Base-by-base conservation (phyloP, 352 stramenopile species). In the Phytophthora tubulina region DNA sequence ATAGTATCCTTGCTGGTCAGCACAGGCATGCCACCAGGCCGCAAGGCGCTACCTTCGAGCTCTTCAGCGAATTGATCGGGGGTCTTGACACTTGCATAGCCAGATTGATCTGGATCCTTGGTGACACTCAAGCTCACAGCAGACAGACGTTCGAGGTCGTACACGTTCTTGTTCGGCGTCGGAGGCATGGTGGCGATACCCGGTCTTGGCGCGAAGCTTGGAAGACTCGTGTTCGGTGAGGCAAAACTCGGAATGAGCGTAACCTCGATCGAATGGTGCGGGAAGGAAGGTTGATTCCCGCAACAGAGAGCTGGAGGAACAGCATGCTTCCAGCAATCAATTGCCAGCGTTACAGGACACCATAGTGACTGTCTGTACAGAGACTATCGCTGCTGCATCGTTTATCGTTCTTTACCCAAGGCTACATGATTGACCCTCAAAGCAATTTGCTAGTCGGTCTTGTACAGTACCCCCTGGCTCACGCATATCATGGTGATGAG, bases 181-280 rank as follows among this genome's bases (percentile, higher is more conserved):
- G 39, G 39, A 15, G 39, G 39, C 39, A 45, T 45, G 39, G 39
- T 32, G 42, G 6, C 11, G 42, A 49, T 31, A 30, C 42, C 42
- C 0, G 21, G 42, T 49, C 42, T 49, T 30, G 42, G 8, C 10
- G 42, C 17, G 42, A 21, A 30, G n/a, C 42, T 49, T 49, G 42
- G 21, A 27, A 27, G 21, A 27, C 21, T 27, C 21, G 21, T 5
- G 42, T 3, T 49, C 42, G n/a, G 21, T 49, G 17, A 17, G 6
- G 21, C 9, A 60, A 60, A 60, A 49, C 21, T 31, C 21, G 36
- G 52, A 60, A 60, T 60, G 52, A 49, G 52, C 38, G 36, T 15
- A 21, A 49, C n/a, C 15, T 46, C 41, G 15, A 46, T 8, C 8
- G 41, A 46, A 46, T 46, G 3, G 6, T 9, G 6, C 0, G 14